Percentiles rank a stretch among this genome's conserved stretches.
Conservation (phyloP, 1,139 yeast genomes). For the Diutina ranongensis region DNA sequence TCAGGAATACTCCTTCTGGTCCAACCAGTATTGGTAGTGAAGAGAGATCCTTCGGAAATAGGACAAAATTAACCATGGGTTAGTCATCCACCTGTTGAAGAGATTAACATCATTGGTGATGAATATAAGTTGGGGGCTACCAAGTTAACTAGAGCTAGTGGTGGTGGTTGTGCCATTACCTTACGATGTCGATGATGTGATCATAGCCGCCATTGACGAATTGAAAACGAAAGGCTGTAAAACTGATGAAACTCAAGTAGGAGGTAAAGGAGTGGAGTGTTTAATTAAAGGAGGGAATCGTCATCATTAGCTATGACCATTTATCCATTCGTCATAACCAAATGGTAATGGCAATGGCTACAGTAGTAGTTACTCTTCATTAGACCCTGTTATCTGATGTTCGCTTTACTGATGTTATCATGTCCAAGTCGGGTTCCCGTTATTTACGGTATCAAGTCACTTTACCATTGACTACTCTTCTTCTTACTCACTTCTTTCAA, state of each 20-base stretch:
- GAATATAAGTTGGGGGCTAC: conserved; percentile 66
- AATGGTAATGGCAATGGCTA: too few species aligned
- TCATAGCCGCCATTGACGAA: conserved; percentile 20
- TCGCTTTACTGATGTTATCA: too few species aligned
- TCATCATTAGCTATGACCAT: too few species aligned
- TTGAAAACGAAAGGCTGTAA: conserved; percentile 46
- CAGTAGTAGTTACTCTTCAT: too few species aligned
- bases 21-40: conserved; percentile 34
- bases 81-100: conserved; percentile 85
- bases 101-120: conserved; percentile 54
- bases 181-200: conserved; percentile 31
- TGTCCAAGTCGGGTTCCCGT: too few species aligned
- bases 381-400: too few species aligned
- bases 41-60: conserved; percentile 42
- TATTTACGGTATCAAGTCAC: too few species aligned
- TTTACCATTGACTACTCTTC: too few species aligned
- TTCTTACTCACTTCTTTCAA: too few species aligned
- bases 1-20: too few species aligned
- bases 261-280: conserved; percentile 80
- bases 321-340: too few species aligned
- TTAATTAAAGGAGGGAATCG: conserved; percentile 15
- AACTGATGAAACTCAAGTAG: conserved; percentile 72
- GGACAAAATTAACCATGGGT: conserved; percentile 80
- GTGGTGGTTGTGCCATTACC: conserved; percentile 97
- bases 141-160: conserved; percentile 96